These are phyloP conservation scores for Gossypium herbaceum DNA, from an alignment of 345 rosid genomes.

Conservation along the genomic window DNA sequence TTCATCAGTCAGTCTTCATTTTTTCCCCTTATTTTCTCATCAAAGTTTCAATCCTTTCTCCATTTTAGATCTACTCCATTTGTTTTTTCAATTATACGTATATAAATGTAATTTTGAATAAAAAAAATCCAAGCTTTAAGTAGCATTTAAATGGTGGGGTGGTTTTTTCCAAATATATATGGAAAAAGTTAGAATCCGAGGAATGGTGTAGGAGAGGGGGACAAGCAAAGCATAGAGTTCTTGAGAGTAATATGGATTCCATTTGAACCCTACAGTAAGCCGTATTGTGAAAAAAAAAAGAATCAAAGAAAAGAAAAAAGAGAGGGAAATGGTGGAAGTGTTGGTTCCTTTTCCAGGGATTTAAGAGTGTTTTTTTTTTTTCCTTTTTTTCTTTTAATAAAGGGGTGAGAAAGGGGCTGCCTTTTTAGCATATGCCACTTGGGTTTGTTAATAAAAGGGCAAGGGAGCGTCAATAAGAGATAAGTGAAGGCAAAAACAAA, in stretches of 20 bases:
- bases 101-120: slow-evolving; percentile 6
- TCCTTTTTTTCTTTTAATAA: slow-evolving; percentile 15
- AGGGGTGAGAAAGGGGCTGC: slow-evolving; percentile 28
- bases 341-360: slow-evolving; percentile 21
- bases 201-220: slow-evolving; percentile 15
- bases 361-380: slow-evolving; percentile 9
- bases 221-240: slow-evolving; percentile 17
- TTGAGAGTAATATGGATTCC: slow-evolving; percentile 28
- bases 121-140: background rate
- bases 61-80: slow-evolving; percentile 23
- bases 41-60: slow-evolving; percentile 7
- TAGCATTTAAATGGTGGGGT: background rate
- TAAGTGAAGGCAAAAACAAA: background rate
- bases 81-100: background rate
- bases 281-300: slow-evolving; percentile 8
- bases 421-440: slow-evolving; percentile 47
- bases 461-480: slow-evolving; percentile 50
- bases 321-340: slow-evolving; percentile 20
- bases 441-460: slow-evolving; percentile 44
- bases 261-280: slow-evolving; percentile 47
- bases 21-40: background rate
- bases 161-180: background rate
- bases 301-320: slow-evolving; percentile 1
- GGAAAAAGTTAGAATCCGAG: slow-evolving; percentile 51
- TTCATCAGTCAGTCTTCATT: background rate